phyloP scores from a whole-genome alignment of 495 filamentous ascomycete species.

The Talaromyces borbonicus region DNA sequence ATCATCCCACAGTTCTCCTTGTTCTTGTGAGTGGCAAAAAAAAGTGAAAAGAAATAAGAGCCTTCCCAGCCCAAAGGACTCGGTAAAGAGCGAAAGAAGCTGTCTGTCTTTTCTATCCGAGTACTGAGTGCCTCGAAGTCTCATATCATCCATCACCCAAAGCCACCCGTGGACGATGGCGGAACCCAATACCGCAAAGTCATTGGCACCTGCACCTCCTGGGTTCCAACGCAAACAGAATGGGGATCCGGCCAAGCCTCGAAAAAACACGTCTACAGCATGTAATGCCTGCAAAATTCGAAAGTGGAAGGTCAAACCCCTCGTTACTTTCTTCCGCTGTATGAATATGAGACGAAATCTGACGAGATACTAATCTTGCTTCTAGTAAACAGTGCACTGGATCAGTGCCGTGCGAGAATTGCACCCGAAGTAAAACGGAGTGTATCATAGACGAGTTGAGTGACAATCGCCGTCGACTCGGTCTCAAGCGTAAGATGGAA shows the following conservation, averaged over 20 bases:
- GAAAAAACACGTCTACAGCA: slow-evolving; percentile 16
- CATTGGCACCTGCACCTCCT: slow-evolving; percentile 7
- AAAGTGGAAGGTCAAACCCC: slow-evolving; percentile 18
- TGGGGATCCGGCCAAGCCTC: background rate
- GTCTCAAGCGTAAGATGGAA: slow-evolving; percentile 28
- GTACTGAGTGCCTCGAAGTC: no score
- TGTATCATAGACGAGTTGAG: slow-evolving; percentile 23
- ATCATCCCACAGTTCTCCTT: no score
- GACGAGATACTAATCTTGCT: background rate
- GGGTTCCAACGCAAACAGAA: slow-evolving; percentile 4
- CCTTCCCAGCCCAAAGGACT: no score
- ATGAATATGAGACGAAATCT: background rate
- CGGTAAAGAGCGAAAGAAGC: no score
- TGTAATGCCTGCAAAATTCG: slow-evolving; percentile 22
- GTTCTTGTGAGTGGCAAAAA: no score
- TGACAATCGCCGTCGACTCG: slow-evolving; percentile 26
- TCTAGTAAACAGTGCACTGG: slow-evolving; percentile 22
- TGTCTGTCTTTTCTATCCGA: background rate
- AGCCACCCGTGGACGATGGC: background rate
- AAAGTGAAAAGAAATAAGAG: no score
- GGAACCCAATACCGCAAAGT: slow-evolving; percentile 5
- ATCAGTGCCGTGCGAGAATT: slow-evolving; percentile 22
- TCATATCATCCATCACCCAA: no score
- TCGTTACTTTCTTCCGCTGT: background rate
- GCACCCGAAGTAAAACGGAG: slow-evolving; percentile 18